Evolutionary conservation across 768 basidiomycete genomes (phyloP).

Genomic region (Gautieria morchelliformis): DNA sequence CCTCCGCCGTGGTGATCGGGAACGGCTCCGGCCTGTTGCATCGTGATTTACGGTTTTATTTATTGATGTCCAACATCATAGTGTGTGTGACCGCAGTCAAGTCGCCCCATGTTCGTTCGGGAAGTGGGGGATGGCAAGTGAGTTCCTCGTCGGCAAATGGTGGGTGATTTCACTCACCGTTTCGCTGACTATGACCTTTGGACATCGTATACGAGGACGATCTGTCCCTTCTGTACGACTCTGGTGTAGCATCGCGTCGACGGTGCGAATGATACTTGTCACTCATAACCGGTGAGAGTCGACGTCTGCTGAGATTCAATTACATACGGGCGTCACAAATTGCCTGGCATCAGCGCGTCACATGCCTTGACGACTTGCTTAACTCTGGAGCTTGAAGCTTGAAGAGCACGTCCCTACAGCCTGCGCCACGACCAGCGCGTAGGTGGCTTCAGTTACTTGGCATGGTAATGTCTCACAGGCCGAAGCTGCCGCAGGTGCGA

Average conservation of each 20-base stretch:
- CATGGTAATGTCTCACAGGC: no score
- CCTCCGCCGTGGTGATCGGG: slow-evolving; percentile 1
- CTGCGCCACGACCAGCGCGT: no score
- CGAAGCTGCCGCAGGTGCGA: no score
- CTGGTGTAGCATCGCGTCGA: not conserved
- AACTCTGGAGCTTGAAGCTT: no score
- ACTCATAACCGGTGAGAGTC: not conserved
- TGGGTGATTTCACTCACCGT: not conserved
- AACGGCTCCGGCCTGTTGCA: not conserved
- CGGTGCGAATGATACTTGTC: not conserved
- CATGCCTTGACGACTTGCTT: no score
- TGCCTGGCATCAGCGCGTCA: no score
- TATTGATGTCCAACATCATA: not conserved
- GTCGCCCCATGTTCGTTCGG: not conserved
- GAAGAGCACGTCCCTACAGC: no score
- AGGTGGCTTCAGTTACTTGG: no score
- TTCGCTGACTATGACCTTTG: not conserved
- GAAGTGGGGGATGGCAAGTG: not conserved
- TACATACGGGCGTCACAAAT: no score
- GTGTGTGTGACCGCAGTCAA: not conserved
- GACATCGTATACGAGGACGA: not conserved
- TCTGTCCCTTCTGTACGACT: not conserved
- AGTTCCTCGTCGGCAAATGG: not conserved
- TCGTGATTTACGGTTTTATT: no score
- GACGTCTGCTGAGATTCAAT: no score